Evolutionary conservation across 2,329 filamentous ascomycete species (phyloP), one percentile per base, ranked within the genome.

Genomic region (Fusarium vanettenii): DNA sequence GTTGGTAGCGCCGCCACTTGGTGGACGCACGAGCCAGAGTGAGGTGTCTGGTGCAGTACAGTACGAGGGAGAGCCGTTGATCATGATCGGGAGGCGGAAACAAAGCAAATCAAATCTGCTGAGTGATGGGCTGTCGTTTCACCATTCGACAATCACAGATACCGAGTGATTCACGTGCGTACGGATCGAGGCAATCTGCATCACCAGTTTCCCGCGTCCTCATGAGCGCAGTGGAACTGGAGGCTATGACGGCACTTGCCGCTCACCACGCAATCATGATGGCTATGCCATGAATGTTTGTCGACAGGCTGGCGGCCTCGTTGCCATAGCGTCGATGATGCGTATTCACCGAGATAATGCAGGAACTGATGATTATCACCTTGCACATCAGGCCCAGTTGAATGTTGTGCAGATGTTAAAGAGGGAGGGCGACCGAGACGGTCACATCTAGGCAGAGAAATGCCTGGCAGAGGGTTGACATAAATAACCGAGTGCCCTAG

Each of bases 1-100:
- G 77, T 43, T 72, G 74, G 68, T 74, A 78, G 74, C 64, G 77
- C 66, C 69, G 69, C 74, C 69, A 73, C 77, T 45, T 61, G 62
- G 69, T 74, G 60, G 62, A 50, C 60, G 72, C 72, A 70, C 69
- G 72, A 75, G 69, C 72, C 72, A 70, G 59, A 73, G 69, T 60
- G 72, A 73, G 72, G 50, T 45, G 39, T 63, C 50, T 13, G 6
- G 45, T 27, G 10, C 29, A 31, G 29, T 31, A 10, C 29, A 31
- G 29, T 10, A n/a, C 45, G 43, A 33, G 41, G 59, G 45, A 50
- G 45, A 31, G 9, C 14, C 20, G 31, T 50, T 62, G 41, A 62
- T 61, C 25, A 61, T 61, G 39, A 61, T 48, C 20, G 33, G 20
- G 55, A 57, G 14, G 55, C 55, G 31, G 31, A 37, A 57, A 35